Base-by-base conservation (phyloP, 768 basidiomycete species). In the Psilocybe azurescens region DNA sequence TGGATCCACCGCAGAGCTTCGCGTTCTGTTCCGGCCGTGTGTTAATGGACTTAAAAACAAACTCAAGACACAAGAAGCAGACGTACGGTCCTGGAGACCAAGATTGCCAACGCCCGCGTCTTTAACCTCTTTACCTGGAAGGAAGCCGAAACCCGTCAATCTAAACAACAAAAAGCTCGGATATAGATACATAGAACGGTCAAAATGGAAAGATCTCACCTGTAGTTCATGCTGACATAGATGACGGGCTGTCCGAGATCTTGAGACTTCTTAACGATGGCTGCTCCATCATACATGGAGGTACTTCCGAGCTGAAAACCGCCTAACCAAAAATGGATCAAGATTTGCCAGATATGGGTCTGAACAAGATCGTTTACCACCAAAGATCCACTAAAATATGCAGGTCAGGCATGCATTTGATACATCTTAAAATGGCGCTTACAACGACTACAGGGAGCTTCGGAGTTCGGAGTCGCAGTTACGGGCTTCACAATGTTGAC, bases 1-100 rank as follows among this genome's bases (percentile, higher is more conserved):
- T 88, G 83, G 1, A 91, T 77, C 89, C 89, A 91, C 56, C 82
- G 70, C 1, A 91, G 67, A 3, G 86, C 88, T 38, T 83, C 72
- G 20, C 85, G 79, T 67, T 86, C 83, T 89, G 70, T 10, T 33
- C 1, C n/a, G 18, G 3, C 3, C 3, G 14, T 11, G 3, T 11
- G 1, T n/a, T 50, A 13, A 53, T 8, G 13, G 14, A n/a, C 33
- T 9, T 16, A 20, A 33, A 33, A 28, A 30, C 6, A 8, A 24
- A 5, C 2, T n/a, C 5, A 16, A 11, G 24, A 20, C 14, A 51
- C 32, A 18, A 18, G 11, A 18, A 36, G 9, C 33, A 13, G 7
- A 36, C 84, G 70, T 67, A 86, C 86, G 86, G 73, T 90, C 89
- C 54, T 82, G 82, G 16, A 91, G 75, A 13, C 89, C 89, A 32